These are phyloP conservation scores for Penicilliopsis zonata DNA, from an alignment of 495 filamentous ascomycete species.

Conservation along the genomic window DNA sequence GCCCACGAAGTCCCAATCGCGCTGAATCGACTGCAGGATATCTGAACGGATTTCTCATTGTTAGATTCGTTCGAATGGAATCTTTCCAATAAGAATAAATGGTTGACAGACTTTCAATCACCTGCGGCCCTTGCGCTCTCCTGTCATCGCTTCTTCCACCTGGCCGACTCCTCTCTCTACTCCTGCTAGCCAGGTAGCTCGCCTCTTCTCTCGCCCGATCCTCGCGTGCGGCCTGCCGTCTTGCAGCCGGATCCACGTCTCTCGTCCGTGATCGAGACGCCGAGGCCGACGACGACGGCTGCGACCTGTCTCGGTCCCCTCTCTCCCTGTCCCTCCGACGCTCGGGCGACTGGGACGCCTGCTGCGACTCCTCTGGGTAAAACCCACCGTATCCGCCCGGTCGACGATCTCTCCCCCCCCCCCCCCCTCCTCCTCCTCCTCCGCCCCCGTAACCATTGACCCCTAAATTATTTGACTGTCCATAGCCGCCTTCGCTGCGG, in stretches of 20 bases:
- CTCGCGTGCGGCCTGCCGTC: conserved; percentile 15
- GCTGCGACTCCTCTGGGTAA: conserved; percentile 22
- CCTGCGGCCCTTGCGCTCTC: conserved; percentile 23
- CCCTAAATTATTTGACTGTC: conserved; percentile 15
- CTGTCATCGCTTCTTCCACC: conserved; percentile 4
- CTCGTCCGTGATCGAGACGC: conserved; percentile 28
- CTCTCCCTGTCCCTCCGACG: conserved; percentile 26
- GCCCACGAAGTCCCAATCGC: conserved; percentile 86
- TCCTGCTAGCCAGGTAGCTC: conserved; percentile 2
- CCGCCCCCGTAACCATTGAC: conserved; percentile 22
- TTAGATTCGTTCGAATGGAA: conserved; percentile 1
- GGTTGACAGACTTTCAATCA: conserved; percentile 26
- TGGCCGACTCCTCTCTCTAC: conserved; percentile 10
- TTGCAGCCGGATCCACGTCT: conserved; percentile 16
- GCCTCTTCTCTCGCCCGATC: conserved; percentile 14
- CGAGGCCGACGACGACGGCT: conserved; percentile 20
- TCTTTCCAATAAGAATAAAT: neutral
- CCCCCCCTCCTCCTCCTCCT: conserved; percentile 14
- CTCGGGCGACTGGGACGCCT: conserved; percentile 22
- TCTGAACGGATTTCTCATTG: conserved; percentile 18
- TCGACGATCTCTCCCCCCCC: conserved; percentile 18
- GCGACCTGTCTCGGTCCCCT: conserved; percentile 20
- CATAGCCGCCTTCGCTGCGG: conserved; percentile 24
- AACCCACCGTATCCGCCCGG: conserved; percentile 37
- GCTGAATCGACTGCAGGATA: conserved; percentile 60